Evolutionary conservation across 768 basidiomycete species (phyloP).

Genomic region (Tubosaeta brunneosetosa): DNA sequence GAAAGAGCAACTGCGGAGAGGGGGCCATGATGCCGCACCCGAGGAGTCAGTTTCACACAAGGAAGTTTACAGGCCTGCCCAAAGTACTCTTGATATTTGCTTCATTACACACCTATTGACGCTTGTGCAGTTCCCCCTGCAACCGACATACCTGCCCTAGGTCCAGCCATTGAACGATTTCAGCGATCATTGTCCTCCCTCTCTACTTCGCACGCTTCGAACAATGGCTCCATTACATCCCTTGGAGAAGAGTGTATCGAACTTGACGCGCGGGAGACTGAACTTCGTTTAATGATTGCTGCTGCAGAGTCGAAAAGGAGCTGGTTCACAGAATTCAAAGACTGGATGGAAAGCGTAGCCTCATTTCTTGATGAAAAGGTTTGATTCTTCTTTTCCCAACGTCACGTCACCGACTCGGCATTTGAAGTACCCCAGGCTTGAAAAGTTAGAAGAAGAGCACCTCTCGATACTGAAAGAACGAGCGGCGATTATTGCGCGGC

Average conservation of each 20-base stretch:
- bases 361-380: slow-evolving; percentile 90
- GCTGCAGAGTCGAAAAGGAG: slow-evolving; percentile 72
- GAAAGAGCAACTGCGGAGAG: slow-evolving; percentile 73
- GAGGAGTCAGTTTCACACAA: slow-evolving; percentile 39
- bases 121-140: slow-evolving; percentile 55
- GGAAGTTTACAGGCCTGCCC: slow-evolving; percentile 62
- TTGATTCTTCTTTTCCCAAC: neutral
- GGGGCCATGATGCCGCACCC: slow-evolving; percentile 49
- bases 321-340: slow-evolving; percentile 75
- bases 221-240: slow-evolving; percentile 51
- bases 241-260: slow-evolving; percentile 61
- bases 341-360: slow-evolving; percentile 79
- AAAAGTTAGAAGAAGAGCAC: slow-evolving; percentile 73
- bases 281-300: slow-evolving; percentile 70
- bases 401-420: neutral
- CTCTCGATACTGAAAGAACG: slow-evolving; percentile 71
- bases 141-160: slow-evolving; percentile 61
- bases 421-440: slow-evolving; percentile 67
- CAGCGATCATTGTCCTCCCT: slow-evolving; percentile 55
- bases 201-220: slow-evolving; percentile 62
- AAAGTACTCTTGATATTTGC: slow-evolving; percentile 43
- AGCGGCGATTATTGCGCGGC: slow-evolving; percentile 57
- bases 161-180: slow-evolving; percentile 55
- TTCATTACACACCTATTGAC: slow-evolving; percentile 11
- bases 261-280: slow-evolving; percentile 62